Base-by-base conservation (phyloP, 2,329 filamentous ascomycete species). In the Shiraia sp. region DNA sequence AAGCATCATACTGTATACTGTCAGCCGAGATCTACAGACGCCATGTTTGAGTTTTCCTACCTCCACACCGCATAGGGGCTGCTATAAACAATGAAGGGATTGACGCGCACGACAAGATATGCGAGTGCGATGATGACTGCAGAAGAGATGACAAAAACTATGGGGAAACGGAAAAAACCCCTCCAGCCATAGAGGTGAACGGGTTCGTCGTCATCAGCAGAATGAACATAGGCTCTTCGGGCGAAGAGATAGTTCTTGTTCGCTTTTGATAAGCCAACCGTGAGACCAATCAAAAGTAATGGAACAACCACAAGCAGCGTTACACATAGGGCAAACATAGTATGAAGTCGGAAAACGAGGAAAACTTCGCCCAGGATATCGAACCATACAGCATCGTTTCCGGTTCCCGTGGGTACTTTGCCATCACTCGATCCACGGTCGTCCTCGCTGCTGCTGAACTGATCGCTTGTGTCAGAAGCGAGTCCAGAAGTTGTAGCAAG, bases 171-270 rank as follows among this genome's bases (percentile, higher is more conserved):
- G 69, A 90, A 89, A 59, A 95, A 83, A 1, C 93, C 93, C 56
- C 85, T 85, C 76, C 86, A 85, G 2, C 91, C 92, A 44, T 85
- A 81, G 14, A 96, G 68, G 10, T 76, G 66, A 9, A 95, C 75
- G 1, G 78, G 72, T 39, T 87, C 75, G 36, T 79, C 76, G 35
- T 79, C 77, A 40, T 80, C 80, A 8, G 80, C 74, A 32, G 79
- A 80, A 50, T 82, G 77, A n/a, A 82, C 75, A 41, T 81, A 79
- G 36, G 79, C 77, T 40, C 80, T 79, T 36, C 83, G 79, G 4
- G 87, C 80, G 65, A 96, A 95, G 42, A 92, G 81, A 69, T 97
- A 99, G 72, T 91, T 89, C 72, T 90, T 96, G 68, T 91, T 89
- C 7, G 78, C 74, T 44, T 81, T 82, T 31, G 80, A 77, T 3